Evolutionary conservation across 23 red algal species (phyloP).

Genomic region (Gracilaria gracilis): DNA sequence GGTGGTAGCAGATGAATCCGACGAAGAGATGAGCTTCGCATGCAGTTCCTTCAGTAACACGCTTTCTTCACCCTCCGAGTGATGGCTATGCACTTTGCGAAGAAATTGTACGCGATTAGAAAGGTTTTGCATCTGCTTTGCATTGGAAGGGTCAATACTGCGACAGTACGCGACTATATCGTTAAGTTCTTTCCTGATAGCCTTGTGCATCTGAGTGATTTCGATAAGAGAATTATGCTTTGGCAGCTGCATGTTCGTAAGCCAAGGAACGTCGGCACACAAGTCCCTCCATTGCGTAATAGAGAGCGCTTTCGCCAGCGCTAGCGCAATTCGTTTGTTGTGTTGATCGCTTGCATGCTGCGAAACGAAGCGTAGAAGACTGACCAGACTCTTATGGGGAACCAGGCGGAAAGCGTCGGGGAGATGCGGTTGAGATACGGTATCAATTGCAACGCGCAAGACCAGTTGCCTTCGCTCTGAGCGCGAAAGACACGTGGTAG

Average conservation of each 20-base stretch:
- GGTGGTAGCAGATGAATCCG: constrained; percentile 13
- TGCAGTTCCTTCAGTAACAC: constrained; percentile 57
- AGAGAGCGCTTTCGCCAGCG: constrained; percentile 37
- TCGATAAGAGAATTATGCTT: constrained; percentile 54
- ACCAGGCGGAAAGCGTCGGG: constrained; percentile 55
- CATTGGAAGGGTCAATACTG: constrained; percentile 34
- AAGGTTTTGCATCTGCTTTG: constrained; percentile 56
- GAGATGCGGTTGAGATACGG: constrained; percentile 4
- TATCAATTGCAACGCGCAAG: constrained; percentile 20
- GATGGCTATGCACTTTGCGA: constrained; percentile 57
- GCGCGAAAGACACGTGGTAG: neutral
- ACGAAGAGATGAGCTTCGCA: constrained; percentile 18
- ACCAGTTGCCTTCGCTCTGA: constrained; percentile 35
- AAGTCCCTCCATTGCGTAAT: constrained; percentile 26
- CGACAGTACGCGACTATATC: constrained; percentile 64
- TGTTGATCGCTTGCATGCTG: constrained; percentile 32
- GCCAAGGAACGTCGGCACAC: constrained; percentile 24
- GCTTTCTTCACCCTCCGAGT: constrained; percentile 66
- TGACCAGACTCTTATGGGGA: constrained; percentile 12
- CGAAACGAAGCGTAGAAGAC: constrained; percentile 12
- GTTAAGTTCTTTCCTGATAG: constrained; percentile 44
- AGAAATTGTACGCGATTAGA: constrained; percentile 46
- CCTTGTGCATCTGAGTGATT: constrained; percentile 65
- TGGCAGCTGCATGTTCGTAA: constrained; percentile 40
- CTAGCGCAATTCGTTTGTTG: constrained; percentile 27